Percentiles rank a stretch among this genome's conserved stretches.
These are phyloP conservation scores for Tephrocybe sp. DNA, from an alignment of 768 basidiomycete species.

Conservation along the genomic window DNA sequence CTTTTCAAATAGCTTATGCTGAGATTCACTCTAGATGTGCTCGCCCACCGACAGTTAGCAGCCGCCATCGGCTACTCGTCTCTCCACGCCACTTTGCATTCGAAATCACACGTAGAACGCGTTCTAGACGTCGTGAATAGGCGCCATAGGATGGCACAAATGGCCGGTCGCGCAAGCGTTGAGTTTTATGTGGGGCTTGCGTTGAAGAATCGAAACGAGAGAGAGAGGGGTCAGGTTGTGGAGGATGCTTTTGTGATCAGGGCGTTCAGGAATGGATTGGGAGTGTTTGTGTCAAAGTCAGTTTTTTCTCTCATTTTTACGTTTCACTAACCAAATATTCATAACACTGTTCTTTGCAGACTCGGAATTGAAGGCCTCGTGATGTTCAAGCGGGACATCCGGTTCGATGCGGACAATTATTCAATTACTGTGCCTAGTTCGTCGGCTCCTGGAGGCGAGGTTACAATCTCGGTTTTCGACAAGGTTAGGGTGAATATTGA, in stretches of 20 bases:
- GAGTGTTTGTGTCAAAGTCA: constrained; percentile 94
- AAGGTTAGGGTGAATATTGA: constrained; percentile 88
- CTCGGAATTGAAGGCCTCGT: constrained; percentile 93
- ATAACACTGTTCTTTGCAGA: constrained; percentile 35
- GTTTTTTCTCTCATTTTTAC: constrained; percentile 21
- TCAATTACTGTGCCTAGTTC: constrained; percentile 65
- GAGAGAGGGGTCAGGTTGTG: constrained; percentile 41
- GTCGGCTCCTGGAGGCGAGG: constrained; percentile 29
- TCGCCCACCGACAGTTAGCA: constrained; percentile 90
- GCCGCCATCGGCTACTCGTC: constrained; percentile 84
- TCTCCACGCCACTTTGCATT: constrained; percentile 85
- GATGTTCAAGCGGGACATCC: constrained; percentile 86
- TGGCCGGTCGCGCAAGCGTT: constrained; percentile 94
- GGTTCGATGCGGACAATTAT: constrained; percentile 92
- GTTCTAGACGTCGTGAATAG: constrained; percentile 85
- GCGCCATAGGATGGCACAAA: constrained; percentile 94
- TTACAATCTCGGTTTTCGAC: constrained; percentile 86
- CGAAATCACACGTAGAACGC: constrained; percentile 84
- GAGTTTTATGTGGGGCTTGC: constrained; percentile 98
- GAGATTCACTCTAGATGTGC: constrained; percentile 58
- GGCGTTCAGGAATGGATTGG: constrained; percentile 90
- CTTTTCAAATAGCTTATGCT: neutral
- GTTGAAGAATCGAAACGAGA: constrained; percentile 64
- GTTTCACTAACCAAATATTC: neutral
- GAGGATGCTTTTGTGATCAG: constrained; percentile 94